phyloP scores from a whole-genome alignment of 2,329 filamentous ascomycete species.

The Talaromyces atroroseus region DNA sequence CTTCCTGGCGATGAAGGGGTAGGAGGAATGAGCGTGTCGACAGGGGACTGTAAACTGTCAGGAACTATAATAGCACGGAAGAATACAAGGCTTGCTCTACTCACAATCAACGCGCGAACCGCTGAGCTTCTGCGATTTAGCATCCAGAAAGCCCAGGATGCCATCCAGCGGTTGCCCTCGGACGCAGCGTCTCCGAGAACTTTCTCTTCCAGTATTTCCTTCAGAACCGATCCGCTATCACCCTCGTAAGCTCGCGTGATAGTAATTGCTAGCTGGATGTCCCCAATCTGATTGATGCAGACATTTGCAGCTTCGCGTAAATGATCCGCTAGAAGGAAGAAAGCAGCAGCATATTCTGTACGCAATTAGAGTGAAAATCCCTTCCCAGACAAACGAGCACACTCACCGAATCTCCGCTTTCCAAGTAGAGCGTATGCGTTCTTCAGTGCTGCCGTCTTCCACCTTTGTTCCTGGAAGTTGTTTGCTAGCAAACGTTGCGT shows the following conservation, averaged over 20 bases:
- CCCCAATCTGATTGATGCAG: constrained; percentile 78
- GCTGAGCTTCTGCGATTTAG: constrained; percentile 75
- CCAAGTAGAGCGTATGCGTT: constrained; percentile 95
- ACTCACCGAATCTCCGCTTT: constrained; percentile 74
- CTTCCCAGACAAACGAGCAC: neutral
- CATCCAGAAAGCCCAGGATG: constrained; percentile 95
- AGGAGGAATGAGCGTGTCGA: constrained; percentile 60
- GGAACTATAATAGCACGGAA: constrained; percentile 1
- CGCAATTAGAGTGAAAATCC: constrained; percentile 1
- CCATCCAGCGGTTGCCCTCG: constrained; percentile 86
- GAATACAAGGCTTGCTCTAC: constrained; percentile 23
- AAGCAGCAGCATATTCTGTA: constrained; percentile 84
- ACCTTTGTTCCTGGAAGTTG: constrained; percentile 80
- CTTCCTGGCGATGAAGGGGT: constrained; percentile 52
- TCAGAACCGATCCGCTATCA: constrained; percentile 69
- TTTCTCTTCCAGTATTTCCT: constrained; percentile 69
- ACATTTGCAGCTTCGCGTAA: constrained; percentile 81
- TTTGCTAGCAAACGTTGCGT: constrained; percentile 80
- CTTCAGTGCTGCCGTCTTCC: constrained; percentile 85
- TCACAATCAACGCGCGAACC: constrained; percentile 73
- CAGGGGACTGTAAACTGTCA: constrained; percentile 57
- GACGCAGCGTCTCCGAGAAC: constrained; percentile 71
- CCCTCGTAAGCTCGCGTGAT: constrained; percentile 85
- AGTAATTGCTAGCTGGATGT: constrained; percentile 83
- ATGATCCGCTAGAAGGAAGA: constrained; percentile 85